Conservation (phyloP, 306 rosid species). For the Aeschynomene evenia region DNA sequence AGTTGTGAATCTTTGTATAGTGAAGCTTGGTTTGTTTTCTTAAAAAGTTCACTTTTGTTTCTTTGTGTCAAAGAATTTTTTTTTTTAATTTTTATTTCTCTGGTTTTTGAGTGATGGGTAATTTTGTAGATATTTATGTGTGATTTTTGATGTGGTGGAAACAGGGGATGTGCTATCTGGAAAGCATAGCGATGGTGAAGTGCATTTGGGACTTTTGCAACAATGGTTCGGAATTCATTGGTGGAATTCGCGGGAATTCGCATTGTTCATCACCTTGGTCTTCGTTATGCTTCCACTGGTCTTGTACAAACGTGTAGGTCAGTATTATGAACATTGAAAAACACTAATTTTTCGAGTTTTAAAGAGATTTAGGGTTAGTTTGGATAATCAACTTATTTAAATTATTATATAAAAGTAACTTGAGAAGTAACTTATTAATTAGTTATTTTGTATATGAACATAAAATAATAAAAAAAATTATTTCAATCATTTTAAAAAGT, state of each 20-base stretch:
- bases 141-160: neutral
- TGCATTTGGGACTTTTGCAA: conserved; percentile 81
- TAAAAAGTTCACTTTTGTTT: neutral
- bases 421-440: too few species aligned
- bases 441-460: too few species aligned
- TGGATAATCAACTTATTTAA: too few species aligned
- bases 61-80: neutral
- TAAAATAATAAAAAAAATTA: too few species aligned
- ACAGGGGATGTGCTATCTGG: conserved; percentile 90
- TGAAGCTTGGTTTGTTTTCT: neutral
- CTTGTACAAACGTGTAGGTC: conserved; percentile 70
- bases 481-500: too few species aligned
- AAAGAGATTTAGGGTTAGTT: too few species aligned
- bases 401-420: too few species aligned
- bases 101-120: neutral
- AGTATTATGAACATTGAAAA: too few species aligned
- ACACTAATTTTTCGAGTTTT: too few species aligned
- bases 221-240: conserved; percentile 94
- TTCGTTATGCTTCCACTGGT: conserved; percentile 74
- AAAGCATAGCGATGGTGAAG: conserved; percentile 43
- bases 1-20: neutral
- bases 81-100: too few species aligned
- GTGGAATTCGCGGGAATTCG: conserved; percentile 88
- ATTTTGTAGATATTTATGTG: neutral
- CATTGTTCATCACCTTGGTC: conserved; percentile 52